phyloP scores from a whole-genome alignment of 139 green algal species.

The Deuterostichococcus epilithicus region DNA sequence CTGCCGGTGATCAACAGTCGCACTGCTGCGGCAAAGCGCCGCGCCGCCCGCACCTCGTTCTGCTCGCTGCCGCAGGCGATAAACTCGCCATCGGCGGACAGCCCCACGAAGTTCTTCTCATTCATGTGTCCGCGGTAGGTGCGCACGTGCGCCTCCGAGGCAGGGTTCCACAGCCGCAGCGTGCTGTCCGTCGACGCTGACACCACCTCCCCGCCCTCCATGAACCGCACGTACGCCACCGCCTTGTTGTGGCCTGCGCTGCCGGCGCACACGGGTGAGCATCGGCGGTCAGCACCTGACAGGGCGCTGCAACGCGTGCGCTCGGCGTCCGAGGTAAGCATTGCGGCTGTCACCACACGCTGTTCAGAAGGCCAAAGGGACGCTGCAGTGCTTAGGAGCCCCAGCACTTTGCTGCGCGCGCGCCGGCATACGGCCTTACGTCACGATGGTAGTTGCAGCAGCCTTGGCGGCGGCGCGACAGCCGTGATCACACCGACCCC shows the following conservation, averaged over 20 bases:
- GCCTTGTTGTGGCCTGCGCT: constrained; percentile 63
- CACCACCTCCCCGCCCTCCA: constrained; percentile 60
- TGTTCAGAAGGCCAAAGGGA: too few species aligned
- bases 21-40: not conserved
- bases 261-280: too few species aligned
- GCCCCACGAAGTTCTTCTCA: constrained; percentile 94
- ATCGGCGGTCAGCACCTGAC: too few species aligned
- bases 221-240: constrained; percentile 90
- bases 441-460: too few species aligned
- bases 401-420: too few species aligned
- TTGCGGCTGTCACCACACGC: too few species aligned
- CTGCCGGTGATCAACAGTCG: not conserved
- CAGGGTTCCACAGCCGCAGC: constrained; percentile 61
- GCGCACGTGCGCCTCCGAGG: constrained; percentile 16
- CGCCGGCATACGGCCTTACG: too few species aligned
- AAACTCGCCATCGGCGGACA: constrained; percentile 72
- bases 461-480: too few species aligned
- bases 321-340: too few species aligned
- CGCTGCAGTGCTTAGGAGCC: too few species aligned
- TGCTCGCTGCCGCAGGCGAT: constrained; percentile 82
- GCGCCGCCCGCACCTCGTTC: constrained; percentile 36
- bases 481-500: too few species aligned
- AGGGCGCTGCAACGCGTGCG: too few species aligned
- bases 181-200: constrained; percentile 88
- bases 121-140: constrained; percentile 81